Evolutionary conservation across 495 filamentous ascomycete genomes (phyloP), one percentile per base, ranked within the genome.

Genomic region (Astrothelium subdiscretum): DNA sequence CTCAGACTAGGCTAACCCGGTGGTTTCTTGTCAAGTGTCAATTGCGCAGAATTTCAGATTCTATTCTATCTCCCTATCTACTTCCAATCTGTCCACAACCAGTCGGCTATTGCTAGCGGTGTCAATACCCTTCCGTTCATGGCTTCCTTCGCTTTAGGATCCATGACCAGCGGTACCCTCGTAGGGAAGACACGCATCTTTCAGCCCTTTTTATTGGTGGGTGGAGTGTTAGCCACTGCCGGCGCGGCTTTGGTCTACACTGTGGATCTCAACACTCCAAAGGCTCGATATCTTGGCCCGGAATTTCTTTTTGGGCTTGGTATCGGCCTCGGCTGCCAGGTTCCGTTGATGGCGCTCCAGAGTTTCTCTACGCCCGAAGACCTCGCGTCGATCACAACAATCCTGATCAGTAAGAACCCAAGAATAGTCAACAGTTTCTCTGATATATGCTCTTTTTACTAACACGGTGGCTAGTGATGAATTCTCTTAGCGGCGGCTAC

Each of bases 21-120:
- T n/a, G n/a, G n/a, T n/a, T n/a, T n/a, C n/a, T n/a, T 26, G 48
- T 61, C 65, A 63, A 67, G 67, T 43, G 57, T 67, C 44, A 59
- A 35, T 31, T 68, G 66, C 42, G 57, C 64, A 24, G 66, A 52
- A 40, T 65, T 60, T 59, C 15, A 27, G 20, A 15, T 63, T 5
- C 31, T 68, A 12, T 69, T 31, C 63, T 67, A 70, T 15, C 69
- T 72, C 1, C 68, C 69, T 11, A 68, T 71, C 13, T 71, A 68
- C 31, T 71, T 72, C 35, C 70, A 72, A 42, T 61, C 58, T 13
- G 57, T 71, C 26, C 31, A 62, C 3, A 38, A 31, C 57, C 4
- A 15, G 5, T 38, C 27, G 26, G 27, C 63, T 5, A 3, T 51
- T 29, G 8, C 4, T 26, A 61, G 59, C 38, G 29, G 42, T 51